phyloP scores from a whole-genome alignment of 163 green algal species.

The Scenedesmus sp. region DNA sequence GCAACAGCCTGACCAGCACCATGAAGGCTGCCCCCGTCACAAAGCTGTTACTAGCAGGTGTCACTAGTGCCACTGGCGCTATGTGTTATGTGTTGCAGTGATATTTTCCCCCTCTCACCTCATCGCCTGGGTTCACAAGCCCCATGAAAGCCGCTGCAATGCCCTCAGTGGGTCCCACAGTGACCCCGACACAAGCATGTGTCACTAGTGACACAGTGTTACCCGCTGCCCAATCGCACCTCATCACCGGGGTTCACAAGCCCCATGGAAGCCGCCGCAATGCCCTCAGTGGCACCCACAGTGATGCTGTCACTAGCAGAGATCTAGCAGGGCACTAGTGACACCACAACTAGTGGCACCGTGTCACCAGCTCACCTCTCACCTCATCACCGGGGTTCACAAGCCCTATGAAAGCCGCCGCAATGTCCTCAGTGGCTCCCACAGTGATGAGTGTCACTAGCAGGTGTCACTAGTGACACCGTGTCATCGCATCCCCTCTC shows the following conservation, averaged over 20 bases:
- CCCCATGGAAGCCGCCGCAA: conserved; percentile 81
- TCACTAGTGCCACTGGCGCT: too few relatives aligned
- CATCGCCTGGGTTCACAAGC: conserved; percentile 81
- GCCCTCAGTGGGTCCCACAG: conserved; percentile 85
- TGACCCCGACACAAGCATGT: conserved; percentile 56
- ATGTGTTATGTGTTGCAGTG: too few relatives aligned
- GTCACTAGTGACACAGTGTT: conserved; percentile 65
- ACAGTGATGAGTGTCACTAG: conserved; percentile 70
- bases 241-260: conserved; percentile 85
- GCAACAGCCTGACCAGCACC: too few relatives aligned
- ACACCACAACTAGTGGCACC: too few relatives aligned
- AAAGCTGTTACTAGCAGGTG: too few relatives aligned
- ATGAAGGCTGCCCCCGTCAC: too few relatives aligned
- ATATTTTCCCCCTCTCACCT: conserved; percentile 61
- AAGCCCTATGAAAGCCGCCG: conserved; percentile 79
- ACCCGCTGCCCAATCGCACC: conserved; percentile 70
- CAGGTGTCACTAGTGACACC: too few relatives aligned
- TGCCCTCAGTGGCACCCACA: conserved; percentile 86
- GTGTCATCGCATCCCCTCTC: neutral
- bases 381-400: conserved; percentile 86
- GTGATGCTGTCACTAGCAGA: conserved; percentile 61
- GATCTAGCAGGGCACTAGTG: too few relatives aligned
- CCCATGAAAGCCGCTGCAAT: conserved; percentile 83
- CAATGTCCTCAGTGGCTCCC: conserved; percentile 88
- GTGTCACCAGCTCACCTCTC: neutral